These are phyloP conservation scores for Chlorella sp. DNA, from an alignment of 139 green algal species.

Conservation along the genomic window DNA sequence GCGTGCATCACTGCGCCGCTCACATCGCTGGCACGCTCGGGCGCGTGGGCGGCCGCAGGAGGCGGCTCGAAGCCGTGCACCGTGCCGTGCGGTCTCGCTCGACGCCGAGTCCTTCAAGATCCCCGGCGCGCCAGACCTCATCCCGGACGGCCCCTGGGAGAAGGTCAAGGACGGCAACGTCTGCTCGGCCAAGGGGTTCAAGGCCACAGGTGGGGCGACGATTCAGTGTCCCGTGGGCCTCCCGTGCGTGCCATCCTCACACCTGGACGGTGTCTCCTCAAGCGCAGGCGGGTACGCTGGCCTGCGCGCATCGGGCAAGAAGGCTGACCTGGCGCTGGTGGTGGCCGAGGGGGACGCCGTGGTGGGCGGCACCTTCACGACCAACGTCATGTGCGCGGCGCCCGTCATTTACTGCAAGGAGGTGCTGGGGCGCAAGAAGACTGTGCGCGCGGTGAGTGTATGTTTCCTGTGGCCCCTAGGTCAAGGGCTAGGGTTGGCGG, in stretches of 20 bases:
- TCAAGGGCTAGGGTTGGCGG: too few relatives aligned
- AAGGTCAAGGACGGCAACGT: conserved; percentile 73
- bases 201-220: conserved; percentile 59
- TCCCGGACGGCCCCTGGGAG: conserved; percentile 85
- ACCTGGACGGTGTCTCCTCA: too few relatives aligned
- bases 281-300: conserved; percentile 74
- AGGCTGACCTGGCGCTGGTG: conserved; percentile 90
- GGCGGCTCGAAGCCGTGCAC: too few relatives aligned
- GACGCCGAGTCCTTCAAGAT: conserved; percentile 62
- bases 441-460: conserved; percentile 57
- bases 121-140: conserved; percentile 75
- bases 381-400: conserved; percentile 93
- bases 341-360: conserved; percentile 69
- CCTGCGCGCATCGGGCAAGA: conserved; percentile 72
- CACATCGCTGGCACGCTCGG: too few relatives aligned
- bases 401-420: conserved; percentile 92
- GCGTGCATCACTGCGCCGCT: too few relatives aligned
- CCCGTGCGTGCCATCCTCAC: too few relatives aligned
- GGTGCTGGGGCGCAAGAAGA: conserved; percentile 61
- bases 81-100: too few relatives aligned
- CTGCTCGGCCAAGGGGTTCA: conserved; percentile 86
- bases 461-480: too few relatives aligned
- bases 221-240: too few relatives aligned
- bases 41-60: too few relatives aligned
- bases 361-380: conserved; percentile 86